Evolutionary conservation across 225 moss, liverwort and hornwort genomes (phyloP).

Genomic region (Polytrichum formosum): DNA sequence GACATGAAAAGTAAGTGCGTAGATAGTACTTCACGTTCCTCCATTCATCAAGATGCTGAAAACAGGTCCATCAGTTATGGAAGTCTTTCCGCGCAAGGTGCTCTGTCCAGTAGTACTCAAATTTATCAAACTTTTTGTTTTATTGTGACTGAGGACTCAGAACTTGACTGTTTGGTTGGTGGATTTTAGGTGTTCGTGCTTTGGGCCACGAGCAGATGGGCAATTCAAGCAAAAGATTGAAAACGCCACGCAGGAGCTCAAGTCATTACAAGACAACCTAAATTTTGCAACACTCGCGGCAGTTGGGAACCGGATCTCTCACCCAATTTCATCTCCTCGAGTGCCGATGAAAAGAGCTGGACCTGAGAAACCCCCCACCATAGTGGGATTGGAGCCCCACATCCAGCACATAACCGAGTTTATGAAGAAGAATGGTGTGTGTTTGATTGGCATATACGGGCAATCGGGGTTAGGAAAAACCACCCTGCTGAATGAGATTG

Average conservation of each 20-base stretch:
- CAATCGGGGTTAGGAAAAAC: constrained; percentile 74
- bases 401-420: constrained; percentile 49
- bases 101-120: too few relatives aligned
- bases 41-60: neutral
- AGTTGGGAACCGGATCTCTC: constrained; percentile 50
- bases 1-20: constrained; percentile 23
- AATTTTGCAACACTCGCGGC: constrained; percentile 66
- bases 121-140: too few relatives aligned
- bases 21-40: neutral
- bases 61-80: too few relatives aligned
- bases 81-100: too few relatives aligned
- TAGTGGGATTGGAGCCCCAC: constrained; percentile 60
- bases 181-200: constrained; percentile 34
- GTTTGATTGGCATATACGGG: constrained; percentile 63
- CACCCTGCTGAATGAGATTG: constrained; percentile 63
- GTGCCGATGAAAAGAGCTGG: constrained; percentile 27
- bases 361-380: constrained; percentile 25
- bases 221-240: constrained; percentile 45
- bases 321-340: constrained; percentile 31
- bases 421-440: constrained; percentile 56
- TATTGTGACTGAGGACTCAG: too few relatives aligned
- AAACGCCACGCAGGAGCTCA: constrained; percentile 53
- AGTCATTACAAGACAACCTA: constrained; percentile 59
- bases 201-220: constrained; percentile 23
- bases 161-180: too few relatives aligned